phyloP scores from a whole-genome alignment of 2,329 filamentous ascomycete species.

The Ophiocordyceps camponoti-floridani region DNA sequence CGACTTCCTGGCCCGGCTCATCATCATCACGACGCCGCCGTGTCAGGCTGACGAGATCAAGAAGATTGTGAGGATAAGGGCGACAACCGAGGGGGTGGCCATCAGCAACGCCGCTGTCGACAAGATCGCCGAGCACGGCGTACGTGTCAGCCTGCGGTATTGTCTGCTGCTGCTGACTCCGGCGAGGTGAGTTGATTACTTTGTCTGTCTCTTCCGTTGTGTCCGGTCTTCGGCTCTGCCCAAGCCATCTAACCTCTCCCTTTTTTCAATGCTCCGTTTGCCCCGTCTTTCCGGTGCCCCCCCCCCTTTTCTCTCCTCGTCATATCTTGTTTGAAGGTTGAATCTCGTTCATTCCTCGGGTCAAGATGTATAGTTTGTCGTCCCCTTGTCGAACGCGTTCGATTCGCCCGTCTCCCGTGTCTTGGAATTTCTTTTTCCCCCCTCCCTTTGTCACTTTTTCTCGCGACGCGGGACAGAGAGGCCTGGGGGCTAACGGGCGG shows the following conservation, averaged over 20 bases:
- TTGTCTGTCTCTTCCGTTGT: neutral
- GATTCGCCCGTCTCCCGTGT: neutral
- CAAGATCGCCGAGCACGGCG: slow-evolving; percentile 73
- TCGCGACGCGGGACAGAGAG: neutral
- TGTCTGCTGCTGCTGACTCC: slow-evolving; percentile 83
- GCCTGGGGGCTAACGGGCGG: neutral
- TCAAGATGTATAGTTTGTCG: too few species aligned
- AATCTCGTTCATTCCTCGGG: neutral
- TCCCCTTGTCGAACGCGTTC: neutral
- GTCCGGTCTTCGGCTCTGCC: neutral
- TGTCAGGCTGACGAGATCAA: slow-evolving; percentile 84
- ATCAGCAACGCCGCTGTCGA: slow-evolving; percentile 72
- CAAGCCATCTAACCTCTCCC: neutral
- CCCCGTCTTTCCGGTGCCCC: too few species aligned
- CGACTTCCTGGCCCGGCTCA: slow-evolving; percentile 80
- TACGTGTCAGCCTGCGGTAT: slow-evolving; percentile 79
- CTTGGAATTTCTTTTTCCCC: neutral
- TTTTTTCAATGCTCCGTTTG: neutral
- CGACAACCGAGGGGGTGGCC: slow-evolving; percentile 62
- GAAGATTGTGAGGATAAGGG: slow-evolving; percentile 72
- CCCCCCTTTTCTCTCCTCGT: neutral
- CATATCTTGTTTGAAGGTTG: neutral
- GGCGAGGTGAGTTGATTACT: slow-evolving; percentile 37
- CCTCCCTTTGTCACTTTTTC: neutral
- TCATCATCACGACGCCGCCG: slow-evolving; percentile 88